A percentile compares a stretch with the other conserved stretches of the same genome.
Conservation (phyloP, 495 filamentous ascomycete genomes). For the Aspergillus biplanus region DNA sequence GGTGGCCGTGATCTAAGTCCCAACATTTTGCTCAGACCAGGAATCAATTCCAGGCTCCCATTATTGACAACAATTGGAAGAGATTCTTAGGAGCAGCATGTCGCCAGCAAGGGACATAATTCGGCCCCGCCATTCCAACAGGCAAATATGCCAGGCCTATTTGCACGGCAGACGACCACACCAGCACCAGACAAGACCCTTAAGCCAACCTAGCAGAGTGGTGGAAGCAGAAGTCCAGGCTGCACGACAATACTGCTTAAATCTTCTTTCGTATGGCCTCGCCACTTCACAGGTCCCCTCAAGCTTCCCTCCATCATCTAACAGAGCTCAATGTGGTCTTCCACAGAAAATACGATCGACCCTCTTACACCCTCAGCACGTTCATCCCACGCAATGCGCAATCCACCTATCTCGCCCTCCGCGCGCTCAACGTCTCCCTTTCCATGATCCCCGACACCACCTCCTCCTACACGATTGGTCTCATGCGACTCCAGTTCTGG, state of each 20-base stretch:
- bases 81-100: slow-evolving; percentile 27
- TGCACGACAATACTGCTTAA: slow-evolving; percentile 58
- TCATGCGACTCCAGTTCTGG: slow-evolving; percentile 94
- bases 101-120: slow-evolving; percentile 29
- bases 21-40: no score
- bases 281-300: not conserved
- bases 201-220: slow-evolving; percentile 30
- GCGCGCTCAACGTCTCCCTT: slow-evolving; percentile 90
- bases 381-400: slow-evolving; percentile 74
- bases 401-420: slow-evolving; percentile 86
- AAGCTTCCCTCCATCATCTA: slow-evolving; percentile 9
- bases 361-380: slow-evolving; percentile 81
- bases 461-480: slow-evolving; percentile 76
- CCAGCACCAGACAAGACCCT: slow-evolving; percentile 25
- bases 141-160: slow-evolving; percentile 23
- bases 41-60: not conserved
- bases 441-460: slow-evolving; percentile 86
- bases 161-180: slow-evolving; percentile 9
- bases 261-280: slow-evolving; percentile 56
- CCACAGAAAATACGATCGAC: slow-evolving; percentile 76
- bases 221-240: slow-evolving; percentile 53
- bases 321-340: not conserved
- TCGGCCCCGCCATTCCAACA: slow-evolving; percentile 28
- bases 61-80: not conserved
- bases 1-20: no score